Evolutionary conservation across 2,329 filamentous ascomycete species (phyloP).

Genomic region (Pseudogymnoascus sp.): DNA sequence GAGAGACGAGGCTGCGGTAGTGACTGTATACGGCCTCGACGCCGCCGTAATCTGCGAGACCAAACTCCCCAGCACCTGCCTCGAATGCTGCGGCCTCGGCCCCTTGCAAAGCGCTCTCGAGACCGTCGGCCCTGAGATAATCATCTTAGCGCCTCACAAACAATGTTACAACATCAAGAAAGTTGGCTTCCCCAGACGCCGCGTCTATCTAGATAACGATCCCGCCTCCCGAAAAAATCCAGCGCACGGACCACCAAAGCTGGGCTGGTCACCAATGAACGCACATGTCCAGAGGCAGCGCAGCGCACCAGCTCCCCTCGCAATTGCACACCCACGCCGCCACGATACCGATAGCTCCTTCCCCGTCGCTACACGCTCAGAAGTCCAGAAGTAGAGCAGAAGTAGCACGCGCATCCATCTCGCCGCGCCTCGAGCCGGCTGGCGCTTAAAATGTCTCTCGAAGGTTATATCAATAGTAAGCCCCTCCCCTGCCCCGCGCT

Average conservation of each 20-base stretch:
- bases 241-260: not conserved
- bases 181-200: not conserved
- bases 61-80: not conserved
- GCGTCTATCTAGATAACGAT: not conserved
- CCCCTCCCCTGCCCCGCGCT: constrained; percentile 11
- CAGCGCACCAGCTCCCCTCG: not conserved
- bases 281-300: not conserved
- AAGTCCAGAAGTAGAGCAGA: not conserved
- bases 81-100: not conserved
- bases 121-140: not conserved
- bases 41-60: not conserved
- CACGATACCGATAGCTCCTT: not conserved
- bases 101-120: not conserved
- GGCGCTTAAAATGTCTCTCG: constrained; percentile 38
- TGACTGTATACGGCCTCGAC: not conserved
- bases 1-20: not conserved
- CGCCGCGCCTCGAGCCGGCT: constrained; percentile 16
- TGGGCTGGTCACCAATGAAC: constrained; percentile 3
- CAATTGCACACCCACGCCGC: not conserved
- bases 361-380: not conserved
- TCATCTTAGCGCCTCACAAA: not conserved
- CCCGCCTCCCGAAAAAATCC: not conserved
- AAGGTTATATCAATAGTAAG: constrained; percentile 45
- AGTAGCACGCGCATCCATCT: constrained; percentile 16
- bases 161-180: not conserved